Conservation (phyloP, 1,139 yeast genomes). For the Candida pseudocylindracea region DNA sequence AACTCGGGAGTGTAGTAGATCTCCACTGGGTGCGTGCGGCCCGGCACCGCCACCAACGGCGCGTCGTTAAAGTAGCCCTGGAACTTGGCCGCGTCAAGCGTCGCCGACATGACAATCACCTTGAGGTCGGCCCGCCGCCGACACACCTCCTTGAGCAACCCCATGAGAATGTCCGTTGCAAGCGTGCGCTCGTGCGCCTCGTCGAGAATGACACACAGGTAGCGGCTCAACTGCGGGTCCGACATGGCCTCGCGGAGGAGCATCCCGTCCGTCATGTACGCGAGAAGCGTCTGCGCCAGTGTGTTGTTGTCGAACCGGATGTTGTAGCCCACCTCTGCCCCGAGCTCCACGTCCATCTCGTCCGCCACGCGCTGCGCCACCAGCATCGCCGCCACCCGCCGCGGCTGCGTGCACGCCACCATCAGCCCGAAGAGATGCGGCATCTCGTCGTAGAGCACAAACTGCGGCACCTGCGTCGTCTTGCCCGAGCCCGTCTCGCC, state of each 20-base stretch:
- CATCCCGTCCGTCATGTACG: constrained; percentile 99
- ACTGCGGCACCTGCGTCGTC: constrained; percentile 93
- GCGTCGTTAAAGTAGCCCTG: constrained; percentile 79
- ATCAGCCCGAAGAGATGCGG: constrained; percentile 62
- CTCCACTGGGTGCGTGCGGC: constrained; percentile 95
- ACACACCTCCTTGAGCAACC: constrained; percentile 67
- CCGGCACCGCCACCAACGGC: constrained; percentile 89
- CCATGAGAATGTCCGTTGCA: constrained; percentile 95
- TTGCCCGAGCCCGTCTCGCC: constrained; percentile 99
- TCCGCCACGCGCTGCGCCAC: constrained; percentile 94
- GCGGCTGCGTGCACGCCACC: constrained; percentile 93
- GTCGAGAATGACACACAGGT: constrained; percentile 82
- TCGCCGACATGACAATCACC: constrained; percentile 91
- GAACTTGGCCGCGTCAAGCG: constrained; percentile 91
- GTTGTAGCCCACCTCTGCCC: constrained; percentile 84
- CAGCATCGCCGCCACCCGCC: constrained; percentile 96
- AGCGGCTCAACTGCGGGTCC: constrained; percentile 60
- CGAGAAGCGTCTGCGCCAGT: constrained; percentile 54
- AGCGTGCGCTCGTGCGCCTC: constrained; percentile 97
- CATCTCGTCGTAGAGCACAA: constrained; percentile 80
- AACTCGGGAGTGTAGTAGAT: constrained; percentile 92
- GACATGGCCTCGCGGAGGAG: constrained; percentile 93
- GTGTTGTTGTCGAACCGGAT: constrained; percentile 89
- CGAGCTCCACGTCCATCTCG: constrained; percentile 81
- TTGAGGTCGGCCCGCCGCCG: constrained; percentile 70